These are phyloP conservation scores for Paxillus ammoniavirescens DNA, from an alignment of 768 basidiomycete genomes.

Conservation along the genomic window DNA sequence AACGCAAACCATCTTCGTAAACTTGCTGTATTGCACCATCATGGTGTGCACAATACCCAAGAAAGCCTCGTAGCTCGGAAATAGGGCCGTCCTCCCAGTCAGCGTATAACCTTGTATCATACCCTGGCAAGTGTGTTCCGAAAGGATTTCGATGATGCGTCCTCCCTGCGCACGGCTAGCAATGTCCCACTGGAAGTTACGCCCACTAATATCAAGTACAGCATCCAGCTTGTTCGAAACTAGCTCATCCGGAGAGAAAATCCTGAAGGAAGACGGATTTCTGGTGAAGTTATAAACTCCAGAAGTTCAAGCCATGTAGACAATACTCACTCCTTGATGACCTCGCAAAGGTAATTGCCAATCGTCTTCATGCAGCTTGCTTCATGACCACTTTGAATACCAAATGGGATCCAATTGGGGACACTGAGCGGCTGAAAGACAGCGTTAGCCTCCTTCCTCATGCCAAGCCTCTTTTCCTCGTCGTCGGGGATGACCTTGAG, in stretches of 20 bases:
- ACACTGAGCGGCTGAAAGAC: conserved; percentile 59
- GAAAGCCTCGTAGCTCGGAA: conserved; percentile 93
- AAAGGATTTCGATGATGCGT: conserved; percentile 84
- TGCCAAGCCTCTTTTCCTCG: conserved; percentile 65
- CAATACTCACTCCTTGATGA: conserved; percentile 49
- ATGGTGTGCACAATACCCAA: conserved; percentile 87
- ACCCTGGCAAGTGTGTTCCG: conserved; percentile 85
- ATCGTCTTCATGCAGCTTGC: conserved; percentile 78
- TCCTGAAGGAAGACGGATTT: conserved; percentile 78
- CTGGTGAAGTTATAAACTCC: conserved; percentile 29
- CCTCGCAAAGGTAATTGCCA: conserved; percentile 54
- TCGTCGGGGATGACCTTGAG: conserved; percentile 54
- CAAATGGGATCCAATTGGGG: conserved; percentile 62
- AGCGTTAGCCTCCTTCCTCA: conserved; percentile 65
- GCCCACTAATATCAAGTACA: conserved; percentile 61
- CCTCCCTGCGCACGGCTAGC: conserved; percentile 68
- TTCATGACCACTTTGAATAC: conserved; percentile 51
- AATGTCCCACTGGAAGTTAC: conserved; percentile 87
- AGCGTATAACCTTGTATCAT: conserved; percentile 93
- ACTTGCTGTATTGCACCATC: conserved; percentile 90
- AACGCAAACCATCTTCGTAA: conserved; percentile 68
- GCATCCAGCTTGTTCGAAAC: conserved; percentile 88
- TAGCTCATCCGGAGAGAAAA: conserved; percentile 90
- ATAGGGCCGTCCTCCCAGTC: conserved; percentile 80
- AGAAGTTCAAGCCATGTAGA: background rate